Evolutionary conservation across 345 rosid genomes (phyloP).

Genomic region (Melaleuca alternifolia): DNA sequence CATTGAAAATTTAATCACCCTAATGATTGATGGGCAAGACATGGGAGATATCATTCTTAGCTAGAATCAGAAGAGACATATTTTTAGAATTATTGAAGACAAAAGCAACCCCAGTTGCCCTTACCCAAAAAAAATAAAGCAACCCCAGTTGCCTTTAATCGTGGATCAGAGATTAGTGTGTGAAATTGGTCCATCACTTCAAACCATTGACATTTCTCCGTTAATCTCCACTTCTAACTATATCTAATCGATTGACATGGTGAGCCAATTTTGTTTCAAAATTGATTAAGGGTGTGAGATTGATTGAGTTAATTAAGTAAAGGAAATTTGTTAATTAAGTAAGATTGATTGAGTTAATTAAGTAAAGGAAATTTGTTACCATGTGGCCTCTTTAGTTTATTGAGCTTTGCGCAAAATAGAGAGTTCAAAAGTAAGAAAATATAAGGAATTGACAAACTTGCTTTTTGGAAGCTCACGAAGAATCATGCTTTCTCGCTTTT

Average conservation of each 20-base stretch:
- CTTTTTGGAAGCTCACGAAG: constrained; percentile 1
- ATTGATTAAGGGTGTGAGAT: neutral
- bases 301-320: fast-evolving
- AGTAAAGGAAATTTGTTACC: neutral
- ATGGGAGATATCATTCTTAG: neutral
- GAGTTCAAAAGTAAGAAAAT: neutral
- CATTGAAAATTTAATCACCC: neutral
- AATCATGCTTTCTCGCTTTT: neutral
- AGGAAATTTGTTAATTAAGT: too few relatives aligned
- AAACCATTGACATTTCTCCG: too few relatives aligned
- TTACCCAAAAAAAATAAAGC: too few relatives aligned
- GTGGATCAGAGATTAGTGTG: neutral
- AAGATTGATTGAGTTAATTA: fast-evolving
- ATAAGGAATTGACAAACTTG: constrained; percentile 1
- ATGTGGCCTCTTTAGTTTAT: neutral
- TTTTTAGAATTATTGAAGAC: neutral
- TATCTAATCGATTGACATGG: neutral
- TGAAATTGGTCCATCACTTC: too few relatives aligned
- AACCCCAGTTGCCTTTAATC: too few relatives aligned
- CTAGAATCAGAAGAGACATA: neutral
- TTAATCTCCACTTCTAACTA: neutral
- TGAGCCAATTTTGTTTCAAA: neutral
- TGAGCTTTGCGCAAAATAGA: neutral
- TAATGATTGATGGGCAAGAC: neutral
- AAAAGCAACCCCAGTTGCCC: neutral